Conservation (phyloP, 108 stramenopile species). For the Nitzschia sp. region DNA sequence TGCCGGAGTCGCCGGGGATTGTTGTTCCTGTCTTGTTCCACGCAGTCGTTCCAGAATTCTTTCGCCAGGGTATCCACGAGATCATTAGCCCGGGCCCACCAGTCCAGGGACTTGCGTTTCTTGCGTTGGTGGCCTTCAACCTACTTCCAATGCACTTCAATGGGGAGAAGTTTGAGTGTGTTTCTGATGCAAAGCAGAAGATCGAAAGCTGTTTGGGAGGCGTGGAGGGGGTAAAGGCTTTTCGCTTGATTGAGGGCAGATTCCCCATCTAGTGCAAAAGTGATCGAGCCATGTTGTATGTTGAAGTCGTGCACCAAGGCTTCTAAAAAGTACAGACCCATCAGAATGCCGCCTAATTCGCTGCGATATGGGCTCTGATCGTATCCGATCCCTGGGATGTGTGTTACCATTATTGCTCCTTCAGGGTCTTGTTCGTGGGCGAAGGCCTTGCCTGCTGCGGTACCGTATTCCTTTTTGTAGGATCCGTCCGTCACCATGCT, state of each 20-base stretch:
- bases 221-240: background rate
- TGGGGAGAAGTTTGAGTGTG: background rate
- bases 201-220: background rate
- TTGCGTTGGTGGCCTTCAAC: constrained; percentile 14
- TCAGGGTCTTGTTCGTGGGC: background rate
- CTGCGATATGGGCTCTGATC: constrained; percentile 2
- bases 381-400: background rate
- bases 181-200: background rate
- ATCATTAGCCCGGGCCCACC: constrained; percentile 4
- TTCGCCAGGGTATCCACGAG: constrained; percentile 1
- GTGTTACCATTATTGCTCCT: too few species aligned
- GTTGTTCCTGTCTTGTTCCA: background rate
- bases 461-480: constrained; percentile 2
- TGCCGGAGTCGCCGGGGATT: background rate
- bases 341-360: background rate
- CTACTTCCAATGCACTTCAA: background rate
- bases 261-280: constrained; percentile 4
- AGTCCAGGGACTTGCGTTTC: background rate
- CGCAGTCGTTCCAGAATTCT: background rate
- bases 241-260: background rate
- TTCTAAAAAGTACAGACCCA: background rate
- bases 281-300: background rate
- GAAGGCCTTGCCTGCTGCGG: background rate
- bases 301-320: background rate
- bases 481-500: constrained; percentile 1